Evolutionary conservation across 1,139 yeast genomes (phyloP), one percentile per base, ranked within the genome.

Genomic region (Pichia sp.): DNA sequence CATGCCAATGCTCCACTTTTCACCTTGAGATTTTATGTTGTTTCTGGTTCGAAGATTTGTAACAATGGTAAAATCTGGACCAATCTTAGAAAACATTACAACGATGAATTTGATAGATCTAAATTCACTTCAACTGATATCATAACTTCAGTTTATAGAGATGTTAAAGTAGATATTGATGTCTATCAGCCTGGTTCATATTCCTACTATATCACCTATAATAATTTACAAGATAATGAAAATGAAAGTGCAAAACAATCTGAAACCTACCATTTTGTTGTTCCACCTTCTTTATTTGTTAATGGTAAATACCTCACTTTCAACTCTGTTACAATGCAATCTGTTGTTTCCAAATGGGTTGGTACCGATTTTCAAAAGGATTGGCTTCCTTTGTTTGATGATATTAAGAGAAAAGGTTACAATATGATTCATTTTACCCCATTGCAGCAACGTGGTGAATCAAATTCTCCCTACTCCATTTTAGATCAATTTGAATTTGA

Each of bases 371-470:
- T 54, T 34, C 26, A 45, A 6, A 59, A 51, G 38, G 57, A 74
- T 24, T 91, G 97, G 97, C 76, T 76, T 44, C 58, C 65, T 1
- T 66, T 85, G 45, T 82, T 91, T 46, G 57, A 62, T 4, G 72
- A 74, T 38, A 74, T 91, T 33, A 65, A 79, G 15, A 60, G 63
- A 9, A 91, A 91, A 62, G 91, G 93, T 16, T 91, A 89, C 67
- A 91, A 91, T 61, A 86, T 89, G 96, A 68, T 91, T 35, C 98
- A 91, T 65, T 91, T 91, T 60, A 88, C 97, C 2, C 98, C 98
- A 0, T 69, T 91, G 49, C 96, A 89, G 62, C 66, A 79, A 49
- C 72, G 97, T 38, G 98, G 98, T 22, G 80, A 72, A 43, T 85
- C 95, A 1, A 75, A 89, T 59, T 88, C 96, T 8, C 97, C 98